A percentile compares a stretch with the other conserved stretches of the same genome.
Conservation (phyloP, 352 stramenopile species). For the Globisporangium cystogenes region DNA sequence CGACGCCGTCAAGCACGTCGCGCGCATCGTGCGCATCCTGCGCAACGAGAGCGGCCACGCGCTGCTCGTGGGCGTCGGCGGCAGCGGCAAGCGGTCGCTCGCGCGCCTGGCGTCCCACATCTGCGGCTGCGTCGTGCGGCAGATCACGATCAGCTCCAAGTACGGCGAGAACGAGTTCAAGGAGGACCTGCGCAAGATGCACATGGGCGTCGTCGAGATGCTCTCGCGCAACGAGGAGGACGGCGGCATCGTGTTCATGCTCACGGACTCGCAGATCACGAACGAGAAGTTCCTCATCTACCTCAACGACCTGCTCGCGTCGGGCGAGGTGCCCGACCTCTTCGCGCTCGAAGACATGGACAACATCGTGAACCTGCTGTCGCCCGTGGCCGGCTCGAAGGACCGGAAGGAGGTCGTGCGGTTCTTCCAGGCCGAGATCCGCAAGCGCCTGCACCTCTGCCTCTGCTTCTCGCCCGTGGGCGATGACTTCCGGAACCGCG, state of each 20-base stretch:
- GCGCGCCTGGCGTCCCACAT: conserved; percentile 92
- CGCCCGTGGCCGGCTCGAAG: conserved; percentile 68
- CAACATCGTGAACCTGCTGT: conserved; percentile 87
- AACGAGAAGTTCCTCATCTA: conserved; percentile 97
- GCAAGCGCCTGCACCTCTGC: conserved; percentile 94
- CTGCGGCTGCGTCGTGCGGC: conserved; percentile 86
- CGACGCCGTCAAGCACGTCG: conserved; percentile 95
- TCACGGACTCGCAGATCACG: conserved; percentile 95
- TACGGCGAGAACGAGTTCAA: conserved; percentile 97
- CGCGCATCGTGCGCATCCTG: conserved; percentile 93
- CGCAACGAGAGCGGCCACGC: conserved; percentile 87
- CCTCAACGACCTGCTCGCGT: conserved; percentile 94
- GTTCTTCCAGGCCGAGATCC: conserved; percentile 93
- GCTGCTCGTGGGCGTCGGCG: conserved; percentile 92
- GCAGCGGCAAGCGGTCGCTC: conserved; percentile 93
- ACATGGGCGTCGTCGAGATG: conserved; percentile 92
- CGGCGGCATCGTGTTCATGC: conserved; percentile 91
- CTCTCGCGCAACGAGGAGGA: conserved; percentile 78
- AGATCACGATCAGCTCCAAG: conserved; percentile 94
- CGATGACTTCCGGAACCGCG: conserved; percentile 93
- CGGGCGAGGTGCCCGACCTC: conserved; percentile 92
- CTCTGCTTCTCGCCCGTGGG: conserved; percentile 94
- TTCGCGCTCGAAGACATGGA: conserved; percentile 94
- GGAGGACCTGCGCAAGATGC: conserved; percentile 94
- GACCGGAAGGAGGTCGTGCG: conserved; percentile 92